A percentile compares a stretch with the other conserved stretches of the same genome.
Evolutionary conservation across 225 moss, liverwort and hornwort species (phyloP).

Genomic region (Lunularia cruciata): DNA sequence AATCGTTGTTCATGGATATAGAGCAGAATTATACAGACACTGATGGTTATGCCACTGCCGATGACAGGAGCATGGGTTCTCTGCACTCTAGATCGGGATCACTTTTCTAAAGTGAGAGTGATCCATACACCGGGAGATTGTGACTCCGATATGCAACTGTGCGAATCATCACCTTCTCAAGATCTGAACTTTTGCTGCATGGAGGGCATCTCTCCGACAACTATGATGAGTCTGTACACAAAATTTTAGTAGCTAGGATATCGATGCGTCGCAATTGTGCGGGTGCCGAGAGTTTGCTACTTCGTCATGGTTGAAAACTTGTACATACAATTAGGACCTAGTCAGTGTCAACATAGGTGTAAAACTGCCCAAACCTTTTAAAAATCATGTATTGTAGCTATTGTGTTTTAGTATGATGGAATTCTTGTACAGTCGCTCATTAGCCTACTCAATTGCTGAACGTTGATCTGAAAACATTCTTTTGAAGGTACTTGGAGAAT

Average conservation of each 20-base stretch:
- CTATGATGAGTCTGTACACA: constrained; percentile 19
- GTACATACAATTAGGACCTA: constrained; percentile 8
- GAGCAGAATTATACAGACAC: not conserved
- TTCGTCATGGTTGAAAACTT: constrained; percentile 6
- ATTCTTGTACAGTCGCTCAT: constrained; percentile 1
- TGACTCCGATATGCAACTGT: too few relatives aligned
- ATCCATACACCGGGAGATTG: not conserved
- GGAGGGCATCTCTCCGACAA: not conserved
- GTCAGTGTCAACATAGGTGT: constrained; percentile 9
- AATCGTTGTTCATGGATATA: not conserved
- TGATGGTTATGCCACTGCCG: constrained; percentile 11
- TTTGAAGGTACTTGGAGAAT: too few relatives aligned
- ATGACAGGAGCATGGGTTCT: constrained; percentile 15
- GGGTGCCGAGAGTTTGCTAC: constrained; percentile 4
- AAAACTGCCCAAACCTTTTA: not conserved
- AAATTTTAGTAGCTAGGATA: constrained; percentile 10
- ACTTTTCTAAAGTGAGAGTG: not conserved
- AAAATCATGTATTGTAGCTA: constrained; percentile 12
- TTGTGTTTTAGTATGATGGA: constrained; percentile 1
- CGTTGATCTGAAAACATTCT: too few relatives aligned
- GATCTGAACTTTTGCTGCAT: not conserved
- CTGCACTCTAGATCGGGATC: constrained; percentile 11
- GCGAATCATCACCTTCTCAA: too few relatives aligned
- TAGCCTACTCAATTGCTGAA: not conserved
- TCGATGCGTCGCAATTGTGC: not conserved